Conservation (phyloP, 306 rosid species). For the Herpetospermum pedunculosum region DNA sequence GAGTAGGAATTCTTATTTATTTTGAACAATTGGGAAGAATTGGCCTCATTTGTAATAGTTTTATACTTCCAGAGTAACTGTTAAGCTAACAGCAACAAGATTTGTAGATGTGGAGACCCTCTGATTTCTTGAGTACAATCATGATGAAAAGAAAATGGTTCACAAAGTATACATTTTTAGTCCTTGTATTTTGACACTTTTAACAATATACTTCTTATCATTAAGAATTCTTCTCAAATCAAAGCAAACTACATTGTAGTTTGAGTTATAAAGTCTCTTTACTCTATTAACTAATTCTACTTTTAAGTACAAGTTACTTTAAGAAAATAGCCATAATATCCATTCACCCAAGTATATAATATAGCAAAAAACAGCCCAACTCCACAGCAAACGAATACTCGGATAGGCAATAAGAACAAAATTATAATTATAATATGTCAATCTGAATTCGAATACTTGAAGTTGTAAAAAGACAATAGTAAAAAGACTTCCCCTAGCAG, state of each 20-base stretch:
- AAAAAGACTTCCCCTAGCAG: not conserved
- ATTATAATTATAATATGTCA: not conserved
- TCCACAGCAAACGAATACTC: not conserved
- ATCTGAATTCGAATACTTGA: not conserved
- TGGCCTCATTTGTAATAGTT: not conserved
- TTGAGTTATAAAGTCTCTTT: not conserved
- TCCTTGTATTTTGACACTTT: not conserved
- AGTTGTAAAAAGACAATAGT: not conserved
- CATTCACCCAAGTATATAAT: not conserved
- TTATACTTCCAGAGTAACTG: not conserved
- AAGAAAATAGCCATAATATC: not conserved
- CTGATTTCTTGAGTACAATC: not conserved
- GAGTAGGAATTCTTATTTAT: not conserved
- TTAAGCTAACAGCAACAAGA: not conserved
- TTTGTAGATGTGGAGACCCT: not conserved
- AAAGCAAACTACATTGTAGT: not conserved
- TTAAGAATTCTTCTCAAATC: not conserved
- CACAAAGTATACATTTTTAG: not conserved
- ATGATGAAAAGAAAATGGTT: not conserved
- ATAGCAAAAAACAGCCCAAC: not conserved
- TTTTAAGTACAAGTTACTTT: not conserved
- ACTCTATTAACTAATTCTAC: not conserved
- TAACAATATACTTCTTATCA: not conserved
- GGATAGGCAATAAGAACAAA: not conserved
- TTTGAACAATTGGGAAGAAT: not conserved